Evolutionary conservation across 345 rosid species (phyloP), one percentile per base, ranked within the genome.

Genomic region (Salix udensis): DNA sequence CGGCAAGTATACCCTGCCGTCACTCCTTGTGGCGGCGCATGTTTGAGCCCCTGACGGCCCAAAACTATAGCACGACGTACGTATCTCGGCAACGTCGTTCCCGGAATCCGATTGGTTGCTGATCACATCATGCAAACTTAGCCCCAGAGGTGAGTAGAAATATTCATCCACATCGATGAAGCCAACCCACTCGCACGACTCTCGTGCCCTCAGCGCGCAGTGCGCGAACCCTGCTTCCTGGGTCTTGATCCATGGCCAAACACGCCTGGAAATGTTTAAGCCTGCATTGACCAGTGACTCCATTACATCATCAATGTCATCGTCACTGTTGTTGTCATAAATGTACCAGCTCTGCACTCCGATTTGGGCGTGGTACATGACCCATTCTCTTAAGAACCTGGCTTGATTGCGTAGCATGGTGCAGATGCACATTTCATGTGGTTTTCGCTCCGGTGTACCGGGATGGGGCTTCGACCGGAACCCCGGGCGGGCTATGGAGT

Each of bases 221-320:
- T 92, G 92, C 0, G 98, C 91, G 30, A 94, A 90, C 34, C 98
- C 97, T 0, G 91, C 94, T 72, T 94, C 97, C 44, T 92, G 98
- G 31, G 97, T 85, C 87, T 92, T 94, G 36, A 89, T 79, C 98
- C 98, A 94, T 7, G 98, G 98, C 98, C 98, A 91, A 0, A 84
- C 26, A 69, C 91, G 95, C 42, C 91, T 72, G 0, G 92, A 77
- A 65, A 92, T 81, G 71, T 88, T 90, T 74, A 81, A 86, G 19
- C 82, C 82, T 0, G 73, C 79, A 0, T 34, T 36, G 5, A 60
- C 52, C 12, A 93, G 80, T 2, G 82, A 82, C 9, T 81, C 77
- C 36, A 92, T 74, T 1, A 86, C 88, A 0, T 72, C 77, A 4
- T 79, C 78, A 3, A 83, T 82, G 1, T 89, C 89, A 65, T 94